Percentiles rank a stretch among this genome's conserved stretches.
phyloP scores from a whole-genome alignment of 148 eudicot species.

The Silene conica region DNA sequence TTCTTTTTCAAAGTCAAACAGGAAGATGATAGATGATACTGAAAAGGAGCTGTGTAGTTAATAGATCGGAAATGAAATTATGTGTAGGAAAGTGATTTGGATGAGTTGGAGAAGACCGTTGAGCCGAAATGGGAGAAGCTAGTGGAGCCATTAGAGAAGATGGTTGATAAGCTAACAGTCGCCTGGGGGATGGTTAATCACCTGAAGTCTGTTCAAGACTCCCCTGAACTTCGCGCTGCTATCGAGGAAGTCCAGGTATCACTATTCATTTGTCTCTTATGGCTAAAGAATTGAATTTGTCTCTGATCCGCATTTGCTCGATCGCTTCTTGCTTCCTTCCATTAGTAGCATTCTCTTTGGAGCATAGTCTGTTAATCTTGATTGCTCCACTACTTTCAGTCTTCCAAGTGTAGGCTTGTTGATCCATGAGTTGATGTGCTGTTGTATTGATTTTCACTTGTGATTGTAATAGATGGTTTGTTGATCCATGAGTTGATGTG shows the following conservation, averaged over 20 bases:
- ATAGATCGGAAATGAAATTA: background rate
- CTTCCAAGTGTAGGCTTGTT: too few relatives aligned
- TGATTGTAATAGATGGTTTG: background rate
- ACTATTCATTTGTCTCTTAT: too few relatives aligned
- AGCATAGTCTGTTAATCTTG: background rate
- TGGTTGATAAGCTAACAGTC: slow-evolving; percentile 57
- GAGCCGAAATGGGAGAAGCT: slow-evolving; percentile 89
- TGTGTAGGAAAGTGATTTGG: slow-evolving; percentile 63
- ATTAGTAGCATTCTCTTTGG: too few relatives aligned
- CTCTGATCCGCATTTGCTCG: too few relatives aligned
- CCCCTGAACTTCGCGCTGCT: slow-evolving; percentile 85
- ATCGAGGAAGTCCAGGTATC: slow-evolving; percentile 96
- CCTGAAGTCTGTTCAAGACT: slow-evolving; percentile 85
- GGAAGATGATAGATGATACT: background rate
- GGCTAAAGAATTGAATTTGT: too few relatives aligned
- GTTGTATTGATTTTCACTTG: too few relatives aligned
- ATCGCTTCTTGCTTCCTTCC: too few relatives aligned
- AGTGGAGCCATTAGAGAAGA: slow-evolving; percentile 88
- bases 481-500: background rate
- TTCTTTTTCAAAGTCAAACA: background rate
- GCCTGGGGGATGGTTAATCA: slow-evolving; percentile 94
- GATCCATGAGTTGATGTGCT: too few relatives aligned
- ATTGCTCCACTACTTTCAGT: background rate
- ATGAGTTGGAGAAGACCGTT: slow-evolving; percentile 74
- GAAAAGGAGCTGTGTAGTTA: background rate